Evolutionary conservation across 2,329 filamentous ascomycete species (phyloP).

Genomic region (Epichloe aotearoae): DNA sequence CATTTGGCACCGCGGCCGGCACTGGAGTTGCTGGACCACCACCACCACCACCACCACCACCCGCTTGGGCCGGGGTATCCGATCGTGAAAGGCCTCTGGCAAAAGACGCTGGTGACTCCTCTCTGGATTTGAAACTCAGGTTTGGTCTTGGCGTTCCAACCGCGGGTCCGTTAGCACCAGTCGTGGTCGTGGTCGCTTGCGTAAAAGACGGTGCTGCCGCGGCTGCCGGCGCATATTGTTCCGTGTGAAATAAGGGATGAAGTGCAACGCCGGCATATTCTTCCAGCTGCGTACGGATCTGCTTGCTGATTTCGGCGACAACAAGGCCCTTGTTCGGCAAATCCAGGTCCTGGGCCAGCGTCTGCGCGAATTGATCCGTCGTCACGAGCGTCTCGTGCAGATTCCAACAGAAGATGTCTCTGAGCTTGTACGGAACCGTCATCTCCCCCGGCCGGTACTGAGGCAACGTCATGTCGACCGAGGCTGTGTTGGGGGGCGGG

Average conservation of each 20-base stretch:
- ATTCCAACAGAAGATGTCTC: conserved; percentile 97
- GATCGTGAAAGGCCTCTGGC: conserved; percentile 30
- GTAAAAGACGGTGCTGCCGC: conserved; percentile 13
- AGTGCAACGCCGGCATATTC: conserved; percentile 92
- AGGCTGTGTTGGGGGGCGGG: conserved; percentile 46
- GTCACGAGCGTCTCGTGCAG: conserved; percentile 88
- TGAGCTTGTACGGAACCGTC: conserved; percentile 74
- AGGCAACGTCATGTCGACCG: conserved; percentile 58
- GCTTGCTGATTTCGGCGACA: conserved; percentile 73
- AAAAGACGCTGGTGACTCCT: conserved; percentile 25
- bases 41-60: conserved; percentile 12
- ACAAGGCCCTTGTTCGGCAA: conserved; percentile 61
- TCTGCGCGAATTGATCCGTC: conserved; percentile 88
- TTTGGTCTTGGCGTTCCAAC: conserved; percentile 18
- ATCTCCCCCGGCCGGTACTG: conserved; percentile 69
- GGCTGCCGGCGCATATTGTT: conserved; percentile 18
- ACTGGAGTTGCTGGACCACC: conserved; percentile 32
- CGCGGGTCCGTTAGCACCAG: conserved; percentile 9
- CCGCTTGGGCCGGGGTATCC: conserved; percentile 44
- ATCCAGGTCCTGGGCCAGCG: conserved; percentile 83
- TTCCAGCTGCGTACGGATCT: conserved; percentile 89
- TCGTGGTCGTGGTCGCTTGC: conserved; percentile 5
- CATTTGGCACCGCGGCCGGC: conserved; percentile 29
- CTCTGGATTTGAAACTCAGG: conserved; percentile 20
- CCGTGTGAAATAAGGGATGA: conserved; percentile 76